Percentiles rank a stretch among this genome's conserved stretches.
Evolutionary conservation across 768 basidiomycete species (phyloP).

Genomic region (Boletus sp.): DNA sequence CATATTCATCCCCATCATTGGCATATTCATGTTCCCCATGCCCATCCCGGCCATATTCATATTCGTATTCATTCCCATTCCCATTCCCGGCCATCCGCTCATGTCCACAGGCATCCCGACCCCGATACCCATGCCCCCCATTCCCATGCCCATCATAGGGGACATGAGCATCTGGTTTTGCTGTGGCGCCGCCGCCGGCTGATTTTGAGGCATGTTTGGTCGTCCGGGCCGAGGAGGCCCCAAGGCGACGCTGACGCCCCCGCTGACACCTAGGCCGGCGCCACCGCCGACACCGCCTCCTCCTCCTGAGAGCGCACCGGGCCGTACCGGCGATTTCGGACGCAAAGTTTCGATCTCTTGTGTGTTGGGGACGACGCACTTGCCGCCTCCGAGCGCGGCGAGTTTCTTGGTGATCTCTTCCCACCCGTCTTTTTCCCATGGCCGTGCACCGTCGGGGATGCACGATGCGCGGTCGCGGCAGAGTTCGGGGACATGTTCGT

Average conservation of each 20-base stretch:
- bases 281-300: constrained; percentile 25
- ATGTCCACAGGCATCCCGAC: constrained; percentile 34
- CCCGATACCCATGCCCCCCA: constrained; percentile 40
- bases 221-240: constrained; percentile 17
- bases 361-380: constrained; percentile 66
- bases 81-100: constrained; percentile 34
- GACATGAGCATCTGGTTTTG: constrained; percentile 33
- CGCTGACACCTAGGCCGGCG: constrained; percentile 21
- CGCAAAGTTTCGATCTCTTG: constrained; percentile 80
- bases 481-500: constrained; percentile 44
- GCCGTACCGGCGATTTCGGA: constrained; percentile 77
- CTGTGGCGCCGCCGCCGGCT: constrained; percentile 10
- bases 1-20: constrained; percentile 42
- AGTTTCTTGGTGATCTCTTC: constrained; percentile 58
- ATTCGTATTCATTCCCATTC: constrained; percentile 37
- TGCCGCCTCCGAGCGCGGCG: constrained; percentile 43
- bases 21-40: constrained; percentile 37
- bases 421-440: constrained; percentile 65
- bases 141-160: constrained; percentile 44
- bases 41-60: constrained; percentile 40
- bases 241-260: constrained; percentile 17
- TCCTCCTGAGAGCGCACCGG: constrained; percentile 28
- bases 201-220: constrained; percentile 13
- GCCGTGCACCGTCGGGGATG: constrained; percentile 29
- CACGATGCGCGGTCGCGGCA: constrained; percentile 29